A percentile compares a stretch with the other conserved stretches of the same genome.
These are phyloP conservation scores for Cydonia oblonga DNA, from an alignment of 331 rosid species.

Conservation along the genomic window DNA sequence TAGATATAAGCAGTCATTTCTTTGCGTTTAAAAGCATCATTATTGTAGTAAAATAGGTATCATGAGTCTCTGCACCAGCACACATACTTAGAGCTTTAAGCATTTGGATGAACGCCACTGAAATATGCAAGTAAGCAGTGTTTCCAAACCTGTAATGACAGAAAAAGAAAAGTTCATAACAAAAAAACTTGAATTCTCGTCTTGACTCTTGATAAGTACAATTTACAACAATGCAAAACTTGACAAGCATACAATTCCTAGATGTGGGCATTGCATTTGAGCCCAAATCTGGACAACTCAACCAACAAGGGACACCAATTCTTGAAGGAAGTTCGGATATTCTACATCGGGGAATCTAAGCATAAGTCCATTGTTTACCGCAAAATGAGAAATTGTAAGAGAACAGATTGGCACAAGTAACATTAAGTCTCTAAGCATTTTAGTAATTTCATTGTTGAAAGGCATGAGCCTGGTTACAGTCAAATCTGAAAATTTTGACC, in stretches of 20 bases:
- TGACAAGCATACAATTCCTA: neutral
- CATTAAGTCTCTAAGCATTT: neutral
- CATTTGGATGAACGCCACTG: constrained; percentile 99
- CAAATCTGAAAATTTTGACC: neutral
- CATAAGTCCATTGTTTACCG: neutral
- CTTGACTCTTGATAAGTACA: neutral
- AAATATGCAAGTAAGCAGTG: constrained; percentile 89
- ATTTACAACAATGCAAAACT: neutral
- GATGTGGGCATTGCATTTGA: neutral
- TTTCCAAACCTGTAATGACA: constrained; percentile 78
- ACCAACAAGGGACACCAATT: neutral
- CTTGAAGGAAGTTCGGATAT: neutral
- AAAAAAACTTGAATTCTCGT: neutral
- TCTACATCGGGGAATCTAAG: neutral
- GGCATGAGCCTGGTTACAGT: neutral
- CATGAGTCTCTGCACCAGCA: neutral
- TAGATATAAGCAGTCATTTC: constrained; percentile 7
- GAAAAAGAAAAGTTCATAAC: neutral
- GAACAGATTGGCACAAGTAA: neutral
- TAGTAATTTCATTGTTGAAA: neutral
- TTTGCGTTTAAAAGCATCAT: neutral
- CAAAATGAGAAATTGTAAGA: neutral
- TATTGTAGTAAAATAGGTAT: neutral
- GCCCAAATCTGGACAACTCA: neutral
- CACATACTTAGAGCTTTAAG: constrained; percentile 89